Percentiles rank a stretch among this genome's conserved stretches.
Evolutionary conservation across 2,329 filamentous ascomycete genomes (phyloP).

Genomic region (Diaporthe sp.): DNA sequence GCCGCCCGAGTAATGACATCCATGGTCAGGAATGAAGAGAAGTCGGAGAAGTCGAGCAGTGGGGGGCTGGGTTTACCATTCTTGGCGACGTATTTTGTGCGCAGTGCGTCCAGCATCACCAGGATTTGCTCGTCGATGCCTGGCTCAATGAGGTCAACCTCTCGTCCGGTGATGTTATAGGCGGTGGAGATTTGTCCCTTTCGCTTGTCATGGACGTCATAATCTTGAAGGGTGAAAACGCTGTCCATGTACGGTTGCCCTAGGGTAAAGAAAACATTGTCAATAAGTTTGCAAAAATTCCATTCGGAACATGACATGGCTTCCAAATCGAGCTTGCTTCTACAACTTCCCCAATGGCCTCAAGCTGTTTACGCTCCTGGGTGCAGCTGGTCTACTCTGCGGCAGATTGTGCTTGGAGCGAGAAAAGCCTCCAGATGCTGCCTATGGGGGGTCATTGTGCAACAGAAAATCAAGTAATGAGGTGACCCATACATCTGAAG

Average conservation of each 20-base stretch:
- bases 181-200: conserved; percentile 44
- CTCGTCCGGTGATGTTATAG: conserved; percentile 47
- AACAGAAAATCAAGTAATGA: background rate
- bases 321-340: too few relatives aligned
- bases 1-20: conserved; percentile 65
- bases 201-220: conserved; percentile 47
- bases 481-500: conserved; percentile 1
- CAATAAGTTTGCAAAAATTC: background rate
- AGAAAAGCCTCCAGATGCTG: background rate
- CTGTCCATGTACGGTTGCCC: conserved; percentile 32
- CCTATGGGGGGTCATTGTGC: too few relatives aligned
- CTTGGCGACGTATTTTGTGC: conserved; percentile 11
- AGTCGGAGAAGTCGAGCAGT: conserved; percentile 59
- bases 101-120: conserved; percentile 15
- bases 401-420: background rate
- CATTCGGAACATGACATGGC: background rate
- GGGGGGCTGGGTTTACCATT: background rate
- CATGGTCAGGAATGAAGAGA: conserved; percentile 63
- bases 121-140: conserved; percentile 39
- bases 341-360: background rate
- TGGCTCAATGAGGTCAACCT: conserved; percentile 46
- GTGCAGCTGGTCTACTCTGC: background rate
- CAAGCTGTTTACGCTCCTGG: background rate
- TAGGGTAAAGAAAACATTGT: background rate
- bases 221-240: conserved; percentile 39